Conservation (phyloP, 2,329 filamentous ascomycete genomes). For the Talaromyces sp. region DNA sequence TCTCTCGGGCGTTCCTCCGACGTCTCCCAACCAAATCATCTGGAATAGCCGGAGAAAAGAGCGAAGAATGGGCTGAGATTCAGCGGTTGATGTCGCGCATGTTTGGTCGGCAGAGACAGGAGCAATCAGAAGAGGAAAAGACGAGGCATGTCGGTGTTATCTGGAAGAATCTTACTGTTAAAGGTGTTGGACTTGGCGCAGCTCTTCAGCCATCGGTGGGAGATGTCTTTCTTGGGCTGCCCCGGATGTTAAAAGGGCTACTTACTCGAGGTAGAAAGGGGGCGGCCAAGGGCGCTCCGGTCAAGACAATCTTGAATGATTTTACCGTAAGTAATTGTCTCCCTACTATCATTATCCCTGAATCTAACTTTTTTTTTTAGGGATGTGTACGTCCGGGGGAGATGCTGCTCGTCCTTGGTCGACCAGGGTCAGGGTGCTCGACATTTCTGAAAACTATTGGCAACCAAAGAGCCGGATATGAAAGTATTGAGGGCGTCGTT, state of each 20-base stretch:
- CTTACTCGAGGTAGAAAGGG: constrained; percentile 28
- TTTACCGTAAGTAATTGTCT: constrained; percentile 41
- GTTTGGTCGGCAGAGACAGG: constrained; percentile 61
- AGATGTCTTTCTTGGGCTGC: constrained; percentile 50
- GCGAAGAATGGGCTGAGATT: constrained; percentile 27
- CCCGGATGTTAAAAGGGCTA: constrained; percentile 43
- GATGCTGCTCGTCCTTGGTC: constrained; percentile 32
- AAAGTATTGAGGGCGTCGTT: constrained; percentile 52
- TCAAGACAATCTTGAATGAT: constrained; percentile 62
- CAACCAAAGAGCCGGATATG: constrained; percentile 60
- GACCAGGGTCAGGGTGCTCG: constrained; percentile 51
- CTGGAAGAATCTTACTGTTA: constrained; percentile 66
- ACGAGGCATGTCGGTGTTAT: constrained; percentile 64
- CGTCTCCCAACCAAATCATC: neutral
- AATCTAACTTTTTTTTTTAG: constrained; percentile 13
- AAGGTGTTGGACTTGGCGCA: constrained; percentile 63
- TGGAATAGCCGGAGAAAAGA: neutral
- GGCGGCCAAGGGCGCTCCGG: constrained; percentile 37
- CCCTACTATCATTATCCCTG: no score
- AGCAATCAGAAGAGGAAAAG: constrained; percentile 63
- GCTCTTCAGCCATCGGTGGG: constrained; percentile 53
- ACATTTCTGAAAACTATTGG: constrained; percentile 80
- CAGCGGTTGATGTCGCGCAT: constrained; percentile 60
- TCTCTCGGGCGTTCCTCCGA: neutral
- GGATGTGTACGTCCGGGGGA: constrained; percentile 37